These are phyloP conservation scores for Ophiostoma populinum DNA, from an alignment of 2,329 filamentous ascomycete genomes.

Conservation along the genomic window DNA sequence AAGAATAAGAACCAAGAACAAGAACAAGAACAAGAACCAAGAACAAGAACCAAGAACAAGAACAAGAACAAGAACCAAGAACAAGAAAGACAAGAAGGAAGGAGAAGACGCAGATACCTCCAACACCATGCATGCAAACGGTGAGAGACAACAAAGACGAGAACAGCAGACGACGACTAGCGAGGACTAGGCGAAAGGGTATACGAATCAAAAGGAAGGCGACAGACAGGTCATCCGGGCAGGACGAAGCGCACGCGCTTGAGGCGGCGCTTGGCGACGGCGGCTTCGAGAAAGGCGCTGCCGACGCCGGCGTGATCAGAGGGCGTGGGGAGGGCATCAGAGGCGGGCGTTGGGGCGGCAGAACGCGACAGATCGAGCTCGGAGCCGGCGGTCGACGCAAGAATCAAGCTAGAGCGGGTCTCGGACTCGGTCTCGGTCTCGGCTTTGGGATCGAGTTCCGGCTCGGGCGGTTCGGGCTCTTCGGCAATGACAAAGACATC, in stretches of 20 bases:
- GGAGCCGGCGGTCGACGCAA: too few relatives aligned
- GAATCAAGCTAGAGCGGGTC: too few relatives aligned
- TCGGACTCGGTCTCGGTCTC: not conserved
- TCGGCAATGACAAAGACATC: conserved; percentile 44
- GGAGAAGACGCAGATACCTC: not conserved
- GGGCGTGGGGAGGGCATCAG: not conserved
- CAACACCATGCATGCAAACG: too few relatives aligned
- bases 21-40: not conserved
- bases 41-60: not conserved
- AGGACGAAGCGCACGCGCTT: conserved; percentile 16
- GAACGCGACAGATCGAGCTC: too few relatives aligned
- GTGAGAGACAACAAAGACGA: not conserved
- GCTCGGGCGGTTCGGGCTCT: conserved; percentile 38
- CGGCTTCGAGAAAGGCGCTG: not conserved
- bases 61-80: not conserved
- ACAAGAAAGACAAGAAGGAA: not conserved
- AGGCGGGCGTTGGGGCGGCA: not conserved
- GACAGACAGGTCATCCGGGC: not conserved
- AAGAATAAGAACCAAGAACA: not conserved
- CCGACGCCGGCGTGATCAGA: too few relatives aligned
- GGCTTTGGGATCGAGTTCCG: too few relatives aligned
- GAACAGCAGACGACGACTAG: too few relatives aligned
- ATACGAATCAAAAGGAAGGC: not conserved
- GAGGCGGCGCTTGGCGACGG: not conserved
- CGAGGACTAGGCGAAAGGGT: too few relatives aligned